Base-by-base conservation (phyloP, 2,329 filamentous ascomycete genomes). In the Podosphaera fusca region DNA sequence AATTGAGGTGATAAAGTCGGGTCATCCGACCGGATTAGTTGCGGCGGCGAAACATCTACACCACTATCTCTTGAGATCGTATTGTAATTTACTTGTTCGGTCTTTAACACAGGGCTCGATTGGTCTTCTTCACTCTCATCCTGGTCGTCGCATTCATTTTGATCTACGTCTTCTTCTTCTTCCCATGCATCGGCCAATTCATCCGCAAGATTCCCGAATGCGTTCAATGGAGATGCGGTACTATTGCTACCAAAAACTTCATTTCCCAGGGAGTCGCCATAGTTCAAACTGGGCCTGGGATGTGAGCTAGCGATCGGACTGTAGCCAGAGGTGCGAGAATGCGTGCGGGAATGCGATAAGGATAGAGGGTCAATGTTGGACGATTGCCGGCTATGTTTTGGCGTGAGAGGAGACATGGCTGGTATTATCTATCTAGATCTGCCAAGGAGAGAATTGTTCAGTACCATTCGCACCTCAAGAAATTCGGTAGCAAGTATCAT, bases 121-220 rank as follows among this genome's bases (percentile, higher is more conserved):
- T 67, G 61, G 65, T 70, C 63, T 67, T 73, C 60, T 34, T 55
- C 55, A 3, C 55, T 55, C 9, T 47, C 60, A 14, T 64, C 63
- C 46, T 54, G 30, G 21, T 56, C 57, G 3, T 56, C 56, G 5
- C 45, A 59, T 31, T 64, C 63, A 35, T 74, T 72, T 49, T 75
- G 71, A 33, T 74, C 76, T n/a, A 72, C 74, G 45, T 81, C 79
- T 46, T 79, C 80, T 58, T 77, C 79, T 7, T 80, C 82, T 38
- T 78, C 80, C 67, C 84, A 79, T 3, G 82, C 81, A 64, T 85
- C 84, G 1, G 83, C 86, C 53, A 92, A 72, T 69, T 92, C 86
- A 68, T 90, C 86, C 1, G 86, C 86, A 54, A 92, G 69, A 63
- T 87, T 89, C 7, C 82, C 82, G 60, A n/a, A 35, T 36, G 50